A percentile compares a stretch with the other conserved stretches of the same genome.
phyloP scores from a whole-genome alignment of 257 asterid genomes.

The Lycium barbarum region DNA sequence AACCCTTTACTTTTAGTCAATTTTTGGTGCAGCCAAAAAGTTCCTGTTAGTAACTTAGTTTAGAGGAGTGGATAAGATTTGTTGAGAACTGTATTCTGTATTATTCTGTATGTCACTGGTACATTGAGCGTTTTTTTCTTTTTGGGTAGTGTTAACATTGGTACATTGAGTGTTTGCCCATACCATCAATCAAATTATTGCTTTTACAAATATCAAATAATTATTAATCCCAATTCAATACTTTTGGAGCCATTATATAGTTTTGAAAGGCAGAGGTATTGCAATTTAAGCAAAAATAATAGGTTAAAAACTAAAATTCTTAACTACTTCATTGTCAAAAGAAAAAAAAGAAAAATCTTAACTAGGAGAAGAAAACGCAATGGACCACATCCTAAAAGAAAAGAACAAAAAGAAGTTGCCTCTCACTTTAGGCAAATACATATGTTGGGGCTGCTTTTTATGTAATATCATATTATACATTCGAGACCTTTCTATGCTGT shows the following conservation, averaged over 20 bases:
- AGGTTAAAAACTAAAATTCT: conserved; percentile 16
- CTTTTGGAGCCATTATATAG: not conserved
- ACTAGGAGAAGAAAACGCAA: not conserved
- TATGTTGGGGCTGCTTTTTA: not conserved
- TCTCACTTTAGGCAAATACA: not conserved
- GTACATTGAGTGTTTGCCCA: not conserved
- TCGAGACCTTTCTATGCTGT: not conserved
- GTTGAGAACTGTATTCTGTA: not conserved
- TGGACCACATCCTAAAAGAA: not conserved
- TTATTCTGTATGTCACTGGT: not conserved
- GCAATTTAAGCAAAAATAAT: not conserved
- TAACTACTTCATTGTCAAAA: not conserved
- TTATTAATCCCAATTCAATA: conserved; percentile 10
- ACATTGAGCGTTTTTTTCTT: not conserved
- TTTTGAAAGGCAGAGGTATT: not conserved
- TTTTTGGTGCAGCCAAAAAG: not conserved
- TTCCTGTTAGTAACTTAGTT: not conserved
- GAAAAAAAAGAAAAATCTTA: not conserved
- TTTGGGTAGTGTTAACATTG: too few species aligned
- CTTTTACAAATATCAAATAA: conserved; percentile 9
- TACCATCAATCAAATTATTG: conserved; percentile 21
- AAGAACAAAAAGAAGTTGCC: not conserved
- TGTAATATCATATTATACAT: not conserved
- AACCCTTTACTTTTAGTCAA: not conserved
- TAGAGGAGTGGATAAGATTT: not conserved